Percentiles rank a stretch among this genome's conserved stretches.
These are phyloP conservation scores for Yarrowia deformans DNA, from an alignment of 805 yeast species.

Conservation along the genomic window DNA sequence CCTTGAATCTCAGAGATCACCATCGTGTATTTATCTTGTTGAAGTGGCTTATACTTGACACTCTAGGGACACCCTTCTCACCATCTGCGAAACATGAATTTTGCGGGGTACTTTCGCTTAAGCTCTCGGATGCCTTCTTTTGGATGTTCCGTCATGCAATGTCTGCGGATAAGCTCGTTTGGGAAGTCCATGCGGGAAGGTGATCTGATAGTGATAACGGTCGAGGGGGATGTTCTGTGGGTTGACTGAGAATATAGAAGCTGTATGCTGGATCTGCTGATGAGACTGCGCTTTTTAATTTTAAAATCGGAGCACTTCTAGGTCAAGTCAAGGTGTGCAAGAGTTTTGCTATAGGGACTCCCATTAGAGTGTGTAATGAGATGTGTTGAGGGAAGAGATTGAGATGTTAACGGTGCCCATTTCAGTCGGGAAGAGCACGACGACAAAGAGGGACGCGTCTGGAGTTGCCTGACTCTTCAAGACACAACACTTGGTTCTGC, in stretches of 20 bases:
- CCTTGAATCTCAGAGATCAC: background rate
- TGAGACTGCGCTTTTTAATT: background rate
- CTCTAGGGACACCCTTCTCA: no score
- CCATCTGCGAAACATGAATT: no score
- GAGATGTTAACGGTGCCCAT: no score
- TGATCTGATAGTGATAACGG: background rate
- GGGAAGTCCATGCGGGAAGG: slow-evolving; percentile 30
- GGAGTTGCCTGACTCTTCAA: no score
- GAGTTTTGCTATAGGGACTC: background rate
- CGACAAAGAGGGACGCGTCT: no score
- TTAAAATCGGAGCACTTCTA: background rate
- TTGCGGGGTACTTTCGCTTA: slow-evolving; percentile 22
- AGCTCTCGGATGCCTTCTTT: slow-evolving; percentile 20
- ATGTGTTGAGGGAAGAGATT: background rate
- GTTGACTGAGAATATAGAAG: background rate
- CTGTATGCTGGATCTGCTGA: background rate
- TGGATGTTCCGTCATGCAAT: slow-evolving; percentile 5
- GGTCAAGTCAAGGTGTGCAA: background rate
- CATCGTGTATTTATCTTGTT: background rate
- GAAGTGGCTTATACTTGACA: no score
- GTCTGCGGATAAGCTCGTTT: slow-evolving; percentile 25
- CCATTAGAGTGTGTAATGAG: background rate
- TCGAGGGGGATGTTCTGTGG: no score
- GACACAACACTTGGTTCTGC: no score
- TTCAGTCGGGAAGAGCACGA: no score